Evolutionary conservation across 441 rosid species (phyloP).

Genomic region (Caryocar brasiliense): DNA sequence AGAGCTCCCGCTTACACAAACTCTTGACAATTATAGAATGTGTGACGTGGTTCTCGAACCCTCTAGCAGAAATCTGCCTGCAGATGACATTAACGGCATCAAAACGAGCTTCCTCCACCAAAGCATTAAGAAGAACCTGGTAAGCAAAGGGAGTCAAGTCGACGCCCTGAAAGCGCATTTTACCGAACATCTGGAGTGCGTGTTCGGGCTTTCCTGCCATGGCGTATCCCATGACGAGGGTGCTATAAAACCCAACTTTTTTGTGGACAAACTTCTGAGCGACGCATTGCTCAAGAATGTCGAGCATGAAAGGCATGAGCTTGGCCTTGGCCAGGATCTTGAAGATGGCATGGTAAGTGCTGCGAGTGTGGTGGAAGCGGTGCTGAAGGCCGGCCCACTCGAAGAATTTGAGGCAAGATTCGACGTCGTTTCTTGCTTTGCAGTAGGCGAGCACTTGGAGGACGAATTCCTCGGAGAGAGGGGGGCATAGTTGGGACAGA

Average conservation of each 20-base stretch:
- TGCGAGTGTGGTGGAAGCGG: conserved; percentile 50
- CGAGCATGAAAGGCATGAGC: conserved; percentile 33
- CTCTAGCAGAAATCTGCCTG: conserved; percentile 45
- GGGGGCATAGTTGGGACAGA: conserved; percentile 38
- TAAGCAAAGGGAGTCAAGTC: conserved; percentile 57
- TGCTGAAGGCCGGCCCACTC: conserved; percentile 90
- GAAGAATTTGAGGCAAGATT: conserved; percentile 75
- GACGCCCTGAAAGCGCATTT: conserved; percentile 60
- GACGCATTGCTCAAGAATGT: conserved; percentile 33
- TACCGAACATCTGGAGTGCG: conserved; percentile 67
- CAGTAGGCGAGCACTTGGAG: conserved; percentile 51
- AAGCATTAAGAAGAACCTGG: conserved; percentile 61
- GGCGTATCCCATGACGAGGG: conserved; percentile 68
- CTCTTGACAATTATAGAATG: conserved; percentile 49
- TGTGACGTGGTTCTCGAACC: conserved; percentile 37
- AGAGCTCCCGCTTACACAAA: conserved; percentile 43
- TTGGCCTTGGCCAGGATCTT: conserved; percentile 53
- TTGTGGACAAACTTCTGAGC: conserved; percentile 10
- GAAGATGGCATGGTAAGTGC: conserved; percentile 53
- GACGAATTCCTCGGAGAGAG: conserved; percentile 41
- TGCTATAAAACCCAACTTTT: conserved; percentile 28
- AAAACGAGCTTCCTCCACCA: conserved; percentile 51
- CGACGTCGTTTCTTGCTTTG: conserved; percentile 28
- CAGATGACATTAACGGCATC: conserved; percentile 36
- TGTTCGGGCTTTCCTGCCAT: conserved; percentile 54